A percentile compares a stretch with the other conserved stretches of the same genome.
Conservation (phyloP, 495 filamentous ascomycete species). For the Aspergillus conjunctus region DNA sequence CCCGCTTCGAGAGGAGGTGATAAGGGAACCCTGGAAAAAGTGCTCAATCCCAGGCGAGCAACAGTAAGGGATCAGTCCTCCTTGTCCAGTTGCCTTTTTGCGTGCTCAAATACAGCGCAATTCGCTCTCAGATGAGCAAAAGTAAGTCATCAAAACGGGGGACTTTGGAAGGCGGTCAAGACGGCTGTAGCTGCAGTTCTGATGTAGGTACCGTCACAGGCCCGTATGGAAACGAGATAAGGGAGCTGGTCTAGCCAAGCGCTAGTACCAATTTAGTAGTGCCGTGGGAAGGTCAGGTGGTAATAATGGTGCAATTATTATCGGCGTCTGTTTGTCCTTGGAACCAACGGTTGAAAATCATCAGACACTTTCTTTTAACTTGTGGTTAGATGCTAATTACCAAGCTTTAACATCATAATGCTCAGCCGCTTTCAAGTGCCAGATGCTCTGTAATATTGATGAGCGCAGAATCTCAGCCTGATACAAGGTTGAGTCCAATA, state of each 20-base stretch:
- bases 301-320: slow-evolving; percentile 2
- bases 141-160: slow-evolving; percentile 1
- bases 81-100: neutral
- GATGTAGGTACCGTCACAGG: slow-evolving; percentile 6
- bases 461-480: too few relatives aligned
- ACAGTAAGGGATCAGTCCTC: slow-evolving; percentile 3
- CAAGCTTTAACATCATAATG: too few relatives aligned
- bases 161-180: slow-evolving; percentile 22
- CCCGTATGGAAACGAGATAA: slow-evolving; percentile 11
- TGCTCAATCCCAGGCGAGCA: slow-evolving; percentile 7
- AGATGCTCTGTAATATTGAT: too few relatives aligned
- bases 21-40: neutral
- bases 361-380: too few relatives aligned
- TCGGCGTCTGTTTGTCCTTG: neutral
- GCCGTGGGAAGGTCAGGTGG: slow-evolving; percentile 3
- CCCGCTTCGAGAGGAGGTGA: neutral
- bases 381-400: too few relatives aligned
- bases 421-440: too few relatives aligned
- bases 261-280: neutral
- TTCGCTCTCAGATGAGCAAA: slow-evolving; percentile 8
- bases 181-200: slow-evolving; percentile 4
- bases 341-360: too few relatives aligned
- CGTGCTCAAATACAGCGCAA: slow-evolving; percentile 1
- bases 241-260: neutral
- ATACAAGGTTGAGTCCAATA: too few relatives aligned